phyloP scores from a whole-genome alignment of 192 early-diverging fungal genomes.

The Rhizoclosmatium globosum region DNA sequence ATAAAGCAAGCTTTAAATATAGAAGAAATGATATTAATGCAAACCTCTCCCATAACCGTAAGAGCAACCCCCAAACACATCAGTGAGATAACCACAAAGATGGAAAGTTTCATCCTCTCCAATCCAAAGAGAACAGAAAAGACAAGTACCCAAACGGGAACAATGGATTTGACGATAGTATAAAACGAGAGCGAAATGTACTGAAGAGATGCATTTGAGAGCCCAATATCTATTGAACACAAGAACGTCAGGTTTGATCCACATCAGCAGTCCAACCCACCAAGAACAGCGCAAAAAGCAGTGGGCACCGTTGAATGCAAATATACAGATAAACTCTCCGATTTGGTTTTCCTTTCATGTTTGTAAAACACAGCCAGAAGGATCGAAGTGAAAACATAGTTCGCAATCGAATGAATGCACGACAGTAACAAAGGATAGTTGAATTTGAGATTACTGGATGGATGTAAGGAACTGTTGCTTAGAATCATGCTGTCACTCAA shows the following conservation, averaged over 20 bases:
- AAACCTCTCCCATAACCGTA: slow-evolving; percentile 73
- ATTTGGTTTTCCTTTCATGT: not conserved
- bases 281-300: slow-evolving; percentile 31
- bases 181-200: slow-evolving; percentile 92
- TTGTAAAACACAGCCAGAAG: not conserved
- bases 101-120: slow-evolving; percentile 71
- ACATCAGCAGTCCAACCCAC: not conserved
- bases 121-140: slow-evolving; percentile 91
- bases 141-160: slow-evolving; percentile 69
- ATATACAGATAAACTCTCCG: not conserved
- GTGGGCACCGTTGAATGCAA: slow-evolving; percentile 19
- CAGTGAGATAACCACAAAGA: slow-evolving; percentile 77
- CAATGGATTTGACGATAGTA: slow-evolving; percentile 71
- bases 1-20: slow-evolving; percentile 31
- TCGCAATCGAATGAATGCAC: slow-evolving; percentile 23
- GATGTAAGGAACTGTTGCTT: not conserved
- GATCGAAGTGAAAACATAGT: slow-evolving; percentile 16
- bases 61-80: slow-evolving; percentile 86
- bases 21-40: not conserved
- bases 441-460: slow-evolving; percentile 26
- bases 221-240: slow-evolving; percentile 32
- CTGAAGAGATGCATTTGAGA: slow-evolving; percentile 45
- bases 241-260: not conserved
- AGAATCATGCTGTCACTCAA: not conserved
- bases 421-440: slow-evolving; percentile 38